A percentile compares a stretch with the other conserved stretches of the same genome.
Conservation (phyloP, 2,329 filamentous ascomycete species). For the Arthrobotrys entomopaga region DNA sequence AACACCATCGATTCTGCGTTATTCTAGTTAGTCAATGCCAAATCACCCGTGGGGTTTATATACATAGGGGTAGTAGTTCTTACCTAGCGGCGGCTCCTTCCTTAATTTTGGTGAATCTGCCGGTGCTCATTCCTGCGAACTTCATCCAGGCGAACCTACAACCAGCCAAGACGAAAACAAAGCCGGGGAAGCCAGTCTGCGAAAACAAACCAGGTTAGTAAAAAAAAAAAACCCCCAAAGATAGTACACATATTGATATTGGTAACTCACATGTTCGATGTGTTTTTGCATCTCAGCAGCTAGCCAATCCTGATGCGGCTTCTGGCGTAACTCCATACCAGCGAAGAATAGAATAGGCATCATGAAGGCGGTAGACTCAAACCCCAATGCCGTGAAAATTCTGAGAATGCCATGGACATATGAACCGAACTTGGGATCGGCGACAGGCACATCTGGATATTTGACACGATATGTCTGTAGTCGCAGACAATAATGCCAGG, state of each 20-base stretch:
- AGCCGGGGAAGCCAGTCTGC: constrained; percentile 57
- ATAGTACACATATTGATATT: background rate
- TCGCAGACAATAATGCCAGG: constrained; percentile 56
- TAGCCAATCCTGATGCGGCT: constrained; percentile 58
- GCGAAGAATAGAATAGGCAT: constrained; percentile 54
- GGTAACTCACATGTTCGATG: constrained; percentile 48
- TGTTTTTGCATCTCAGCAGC: constrained; percentile 53
- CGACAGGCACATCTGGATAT: constrained; percentile 56
- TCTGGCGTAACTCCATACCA: constrained; percentile 58
- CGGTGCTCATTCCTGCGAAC: constrained; percentile 56
- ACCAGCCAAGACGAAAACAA: constrained; percentile 57
- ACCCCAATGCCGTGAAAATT: constrained; percentile 56
- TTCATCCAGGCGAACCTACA: constrained; percentile 58
- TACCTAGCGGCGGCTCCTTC: constrained; percentile 57
- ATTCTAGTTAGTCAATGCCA: no score
- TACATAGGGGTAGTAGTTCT: background rate
- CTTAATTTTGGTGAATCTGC: constrained; percentile 57
- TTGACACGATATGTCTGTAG: constrained; percentile 58
- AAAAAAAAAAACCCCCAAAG: background rate
- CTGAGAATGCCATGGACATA: constrained; percentile 57
- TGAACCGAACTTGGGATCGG: constrained; percentile 56
- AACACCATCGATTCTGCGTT: constrained; percentile 58
- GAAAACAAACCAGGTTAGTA: no score
- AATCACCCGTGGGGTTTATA: background rate
- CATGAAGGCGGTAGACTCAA: constrained; percentile 55